Evolutionary conservation across 129 eudicot genomes (phyloP).

Genomic region (Escallonia herrerae): DNA sequence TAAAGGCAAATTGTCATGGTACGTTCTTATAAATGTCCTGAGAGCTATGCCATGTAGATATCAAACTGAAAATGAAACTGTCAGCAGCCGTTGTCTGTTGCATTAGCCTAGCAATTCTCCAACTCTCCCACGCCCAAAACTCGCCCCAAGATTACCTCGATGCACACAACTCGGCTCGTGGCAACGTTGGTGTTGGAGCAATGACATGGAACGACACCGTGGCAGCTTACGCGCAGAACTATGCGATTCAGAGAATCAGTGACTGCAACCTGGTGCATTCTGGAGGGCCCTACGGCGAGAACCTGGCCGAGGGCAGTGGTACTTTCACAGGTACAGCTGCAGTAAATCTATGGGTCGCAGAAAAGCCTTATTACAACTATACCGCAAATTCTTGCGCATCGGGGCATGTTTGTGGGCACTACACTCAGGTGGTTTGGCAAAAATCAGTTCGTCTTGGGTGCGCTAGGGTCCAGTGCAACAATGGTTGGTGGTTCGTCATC

Average conservation of each 20-base stretch:
- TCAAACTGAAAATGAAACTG: background rate
- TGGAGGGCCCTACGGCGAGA: constrained; percentile 42
- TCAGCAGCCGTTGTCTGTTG: background rate
- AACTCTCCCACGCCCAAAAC: constrained; percentile 24
- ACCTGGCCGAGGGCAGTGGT: constrained; percentile 47
- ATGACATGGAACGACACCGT: constrained; percentile 25
- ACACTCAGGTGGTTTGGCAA: constrained; percentile 73
- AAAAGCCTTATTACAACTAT: constrained; percentile 34
- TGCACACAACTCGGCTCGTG: constrained; percentile 27
- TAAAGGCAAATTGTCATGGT: background rate
- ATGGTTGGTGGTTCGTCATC: constrained; percentile 30
- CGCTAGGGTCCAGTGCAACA: constrained; percentile 44
- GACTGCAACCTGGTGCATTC: constrained; percentile 49
- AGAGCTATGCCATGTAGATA: background rate
- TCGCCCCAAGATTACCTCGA: constrained; percentile 38
- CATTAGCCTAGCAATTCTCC: constrained; percentile 11
- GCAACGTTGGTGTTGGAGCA: constrained; percentile 12
- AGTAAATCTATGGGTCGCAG: constrained; percentile 41
- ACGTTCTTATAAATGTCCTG: constrained; percentile 4
- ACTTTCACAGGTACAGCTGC: constrained; percentile 29
- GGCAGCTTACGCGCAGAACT: constrained; percentile 27
- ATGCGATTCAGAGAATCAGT: constrained; percentile 32
- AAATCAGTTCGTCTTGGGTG: constrained; percentile 45
- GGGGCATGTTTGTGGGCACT: constrained; percentile 44
- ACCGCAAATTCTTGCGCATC: constrained; percentile 25